phyloP scores from a whole-genome alignment of 2,329 filamentous ascomycete genomes.

The Calonectria honghensis region DNA sequence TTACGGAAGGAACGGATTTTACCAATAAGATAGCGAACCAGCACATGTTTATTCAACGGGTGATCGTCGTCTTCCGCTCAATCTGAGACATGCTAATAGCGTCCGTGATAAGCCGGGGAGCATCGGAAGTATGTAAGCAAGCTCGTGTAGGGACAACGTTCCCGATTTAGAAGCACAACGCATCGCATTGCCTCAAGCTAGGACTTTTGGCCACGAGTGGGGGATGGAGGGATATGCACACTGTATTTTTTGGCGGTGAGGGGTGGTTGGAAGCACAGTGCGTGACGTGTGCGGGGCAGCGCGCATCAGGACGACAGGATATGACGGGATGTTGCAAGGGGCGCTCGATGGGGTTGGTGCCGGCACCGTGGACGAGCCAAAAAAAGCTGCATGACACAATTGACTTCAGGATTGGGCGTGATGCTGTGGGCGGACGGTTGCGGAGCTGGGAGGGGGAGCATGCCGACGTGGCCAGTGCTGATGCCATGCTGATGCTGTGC shows the following conservation, averaged over 20 bases:
- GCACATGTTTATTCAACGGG: constrained; percentile 7
- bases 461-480: constrained; percentile 27
- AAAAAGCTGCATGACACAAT: constrained; percentile 27
- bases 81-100: constrained; percentile 14
- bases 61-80: constrained; percentile 7
- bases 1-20: not conserved
- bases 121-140: constrained; percentile 12
- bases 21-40: not conserved
- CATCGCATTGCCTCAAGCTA: constrained; percentile 48
- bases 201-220: constrained; percentile 32
- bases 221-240: constrained; percentile 16
- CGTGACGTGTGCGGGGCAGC: constrained; percentile 3
- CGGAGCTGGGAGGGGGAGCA: constrained; percentile 16
- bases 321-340: constrained; percentile 3
- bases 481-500: constrained; percentile 20
- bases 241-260: constrained; percentile 9
- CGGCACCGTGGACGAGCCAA: constrained; percentile 6
- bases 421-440: not conserved
- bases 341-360: not conserved
- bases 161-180: constrained; percentile 50
- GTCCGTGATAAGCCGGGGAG: constrained; percentile 34
- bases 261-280: constrained; percentile 29
- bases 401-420: not conserved
- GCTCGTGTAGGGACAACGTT: constrained; percentile 22
- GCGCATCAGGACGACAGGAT: constrained; percentile 21